Evolutionary conservation across 495 filamentous ascomycete genomes (phyloP).

Genomic region (Cercophora samala): DNA sequence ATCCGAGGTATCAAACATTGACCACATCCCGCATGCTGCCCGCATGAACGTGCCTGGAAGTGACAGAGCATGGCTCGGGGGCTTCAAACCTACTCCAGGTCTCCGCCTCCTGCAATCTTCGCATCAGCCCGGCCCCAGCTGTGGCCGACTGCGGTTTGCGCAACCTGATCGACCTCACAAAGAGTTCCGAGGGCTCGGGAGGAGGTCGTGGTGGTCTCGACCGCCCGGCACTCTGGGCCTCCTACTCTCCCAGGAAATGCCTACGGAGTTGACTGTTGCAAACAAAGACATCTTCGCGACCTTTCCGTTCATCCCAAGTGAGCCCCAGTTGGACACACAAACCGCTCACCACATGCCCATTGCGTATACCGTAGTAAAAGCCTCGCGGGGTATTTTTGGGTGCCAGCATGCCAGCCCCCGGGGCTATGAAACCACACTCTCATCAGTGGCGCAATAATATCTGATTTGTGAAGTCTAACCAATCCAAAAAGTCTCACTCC

Average conservation of each 20-base stretch:
- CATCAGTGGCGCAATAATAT: neutral
- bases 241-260: neutral
- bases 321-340: neutral
- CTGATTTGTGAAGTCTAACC: neutral
- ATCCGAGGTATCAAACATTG: neutral
- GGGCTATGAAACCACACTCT: neutral
- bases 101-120: neutral
- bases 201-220: neutral
- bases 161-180: neutral
- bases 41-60: neutral
- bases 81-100: neutral
- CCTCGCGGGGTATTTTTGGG: neutral
- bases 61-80: neutral
- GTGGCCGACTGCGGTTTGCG: neutral
- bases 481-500: too few relatives aligned
- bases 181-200: neutral
- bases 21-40: neutral
- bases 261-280: neutral
- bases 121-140: neutral
- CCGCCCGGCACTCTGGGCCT: neutral
- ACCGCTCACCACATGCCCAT: neutral
- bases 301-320: neutral
- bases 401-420: neutral
- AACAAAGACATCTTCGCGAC: neutral
- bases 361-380: neutral